These are phyloP conservation scores for Ceratocystis smalleyi DNA, from an alignment of 2,329 filamentous ascomycete species.

Conservation along the genomic window DNA sequence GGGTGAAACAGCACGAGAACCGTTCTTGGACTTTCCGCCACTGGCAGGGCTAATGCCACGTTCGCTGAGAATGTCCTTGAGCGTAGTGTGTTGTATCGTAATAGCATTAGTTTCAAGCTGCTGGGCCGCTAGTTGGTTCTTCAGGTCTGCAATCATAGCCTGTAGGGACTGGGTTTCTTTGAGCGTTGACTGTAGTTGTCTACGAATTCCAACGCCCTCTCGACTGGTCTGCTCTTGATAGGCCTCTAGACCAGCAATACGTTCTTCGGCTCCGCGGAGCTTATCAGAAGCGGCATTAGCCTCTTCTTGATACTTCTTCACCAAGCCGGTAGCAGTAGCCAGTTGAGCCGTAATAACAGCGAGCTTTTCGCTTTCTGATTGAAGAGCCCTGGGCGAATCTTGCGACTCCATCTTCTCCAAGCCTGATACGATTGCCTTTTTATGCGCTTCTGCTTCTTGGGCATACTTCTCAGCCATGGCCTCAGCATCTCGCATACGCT, in stretches of 20 bases:
- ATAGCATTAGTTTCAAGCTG: conserved; percentile 91
- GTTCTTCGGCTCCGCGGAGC: conserved; percentile 80
- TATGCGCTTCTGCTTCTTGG: conserved; percentile 72
- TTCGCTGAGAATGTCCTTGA: conserved; percentile 84
- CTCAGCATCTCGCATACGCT: conserved; percentile 69
- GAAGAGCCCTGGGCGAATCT: conserved; percentile 32
- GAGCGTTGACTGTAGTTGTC: conserved; percentile 73
- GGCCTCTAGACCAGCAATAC: conserved; percentile 87
- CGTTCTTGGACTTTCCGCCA: conserved; percentile 50
- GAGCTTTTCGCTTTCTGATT: conserved; percentile 49
- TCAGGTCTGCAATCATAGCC: conserved; percentile 64
- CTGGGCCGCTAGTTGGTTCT: conserved; percentile 66
- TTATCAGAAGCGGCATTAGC: conserved; percentile 79
- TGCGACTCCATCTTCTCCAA: conserved; percentile 55
- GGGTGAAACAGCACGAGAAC: conserved; percentile 56
- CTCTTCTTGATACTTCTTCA: conserved; percentile 76
- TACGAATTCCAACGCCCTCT: conserved; percentile 75
- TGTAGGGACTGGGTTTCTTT: conserved; percentile 72
- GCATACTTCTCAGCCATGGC: conserved; percentile 78
- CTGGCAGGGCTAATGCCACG: conserved; percentile 69
- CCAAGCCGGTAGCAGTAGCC: conserved; percentile 59
- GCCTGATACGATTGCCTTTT: conserved; percentile 65
- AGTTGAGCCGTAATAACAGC: conserved; percentile 65
- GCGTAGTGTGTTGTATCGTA: conserved; percentile 75
- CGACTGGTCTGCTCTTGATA: conserved; percentile 96